phyloP scores from a whole-genome alignment of 2,329 filamentous ascomycete genomes.

The Talaromyces rugulosus region DNA sequence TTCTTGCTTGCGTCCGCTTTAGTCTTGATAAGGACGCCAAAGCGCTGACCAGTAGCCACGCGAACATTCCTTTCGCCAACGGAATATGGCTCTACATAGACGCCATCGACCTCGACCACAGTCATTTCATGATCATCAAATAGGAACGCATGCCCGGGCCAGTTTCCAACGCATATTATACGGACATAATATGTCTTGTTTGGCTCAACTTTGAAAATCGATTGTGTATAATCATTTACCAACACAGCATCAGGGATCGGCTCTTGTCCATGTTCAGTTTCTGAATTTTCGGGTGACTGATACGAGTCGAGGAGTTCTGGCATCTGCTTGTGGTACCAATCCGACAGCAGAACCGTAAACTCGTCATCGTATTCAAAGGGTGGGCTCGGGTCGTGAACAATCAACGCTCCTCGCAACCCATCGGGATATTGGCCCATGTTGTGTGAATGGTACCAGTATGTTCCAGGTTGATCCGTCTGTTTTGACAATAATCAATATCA shows the following conservation, averaged over 20 bases:
- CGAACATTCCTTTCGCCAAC: slow-evolving; percentile 60
- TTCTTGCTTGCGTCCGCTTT: slow-evolving; percentile 59
- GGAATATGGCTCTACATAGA: slow-evolving; percentile 26
- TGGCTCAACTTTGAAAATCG: slow-evolving; percentile 57
- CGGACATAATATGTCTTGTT: slow-evolving; percentile 70
- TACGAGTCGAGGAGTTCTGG: slow-evolving; percentile 45
- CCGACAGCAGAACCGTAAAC: slow-evolving; percentile 60
- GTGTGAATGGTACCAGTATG: slow-evolving; percentile 78
- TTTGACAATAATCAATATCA: neutral
- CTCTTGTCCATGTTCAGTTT: slow-evolving; percentile 52
- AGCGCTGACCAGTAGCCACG: slow-evolving; percentile 63
- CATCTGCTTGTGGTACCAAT: slow-evolving; percentile 66
- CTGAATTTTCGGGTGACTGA: slow-evolving; percentile 33
- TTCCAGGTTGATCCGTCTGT: slow-evolving; percentile 60
- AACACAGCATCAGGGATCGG: slow-evolving; percentile 66
- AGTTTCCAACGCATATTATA: slow-evolving; percentile 69
- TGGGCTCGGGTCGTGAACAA: slow-evolving; percentile 60
- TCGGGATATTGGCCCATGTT: slow-evolving; percentile 65
- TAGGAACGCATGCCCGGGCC: slow-evolving; percentile 50
- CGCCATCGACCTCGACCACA: slow-evolving; percentile 35
- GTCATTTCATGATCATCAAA: slow-evolving; percentile 41
- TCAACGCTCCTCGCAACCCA: slow-evolving; percentile 60
- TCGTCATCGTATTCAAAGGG: slow-evolving; percentile 62
- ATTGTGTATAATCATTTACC: slow-evolving; percentile 65
- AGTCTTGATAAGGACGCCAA: slow-evolving; percentile 53